These are phyloP conservation scores for Sporothrix pseudoabietina DNA, from an alignment of 2,329 filamentous ascomycete species.

Conservation along the genomic window DNA sequence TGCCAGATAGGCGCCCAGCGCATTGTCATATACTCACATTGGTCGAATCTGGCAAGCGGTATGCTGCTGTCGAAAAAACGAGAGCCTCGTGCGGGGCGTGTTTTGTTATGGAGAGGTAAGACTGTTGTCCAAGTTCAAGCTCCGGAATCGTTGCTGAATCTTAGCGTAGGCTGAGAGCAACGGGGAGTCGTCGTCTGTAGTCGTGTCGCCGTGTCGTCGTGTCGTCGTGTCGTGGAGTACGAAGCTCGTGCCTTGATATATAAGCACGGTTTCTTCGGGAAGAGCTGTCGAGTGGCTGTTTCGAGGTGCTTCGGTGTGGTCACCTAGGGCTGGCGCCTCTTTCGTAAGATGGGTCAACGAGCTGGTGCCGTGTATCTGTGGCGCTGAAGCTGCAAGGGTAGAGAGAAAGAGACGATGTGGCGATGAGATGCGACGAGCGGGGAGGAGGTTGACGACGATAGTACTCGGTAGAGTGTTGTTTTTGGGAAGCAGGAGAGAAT, in stretches of 20 bases:
- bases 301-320: background rate
- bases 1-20: background rate
- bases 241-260: constrained; percentile 21
- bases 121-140: too few relatives aligned
- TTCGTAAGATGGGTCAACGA: background rate
- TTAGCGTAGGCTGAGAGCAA: background rate
- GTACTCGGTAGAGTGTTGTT: background rate
- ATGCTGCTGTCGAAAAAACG: background rate
- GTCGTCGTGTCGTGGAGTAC: background rate
- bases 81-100: background rate
- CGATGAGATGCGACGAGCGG: background rate
- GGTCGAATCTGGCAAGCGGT: background rate
- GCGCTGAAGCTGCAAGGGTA: background rate
- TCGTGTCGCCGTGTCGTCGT: background rate
- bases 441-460: background rate
- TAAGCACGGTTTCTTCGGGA: constrained; percentile 22
- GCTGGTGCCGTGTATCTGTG: background rate
- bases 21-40: constrained; percentile 8
- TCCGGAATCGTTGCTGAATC: background rate
- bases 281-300: constrained; percentile 8
- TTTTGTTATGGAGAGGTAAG: background rate
- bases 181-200: background rate
- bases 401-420: background rate
- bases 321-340: constrained; percentile 3
- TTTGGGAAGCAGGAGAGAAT: background rate